Evolutionary conservation across 805 yeast species (phyloP), one percentile per base, ranked within the genome.

Genomic region (Wickerhamomyces ciferrii): DNA sequence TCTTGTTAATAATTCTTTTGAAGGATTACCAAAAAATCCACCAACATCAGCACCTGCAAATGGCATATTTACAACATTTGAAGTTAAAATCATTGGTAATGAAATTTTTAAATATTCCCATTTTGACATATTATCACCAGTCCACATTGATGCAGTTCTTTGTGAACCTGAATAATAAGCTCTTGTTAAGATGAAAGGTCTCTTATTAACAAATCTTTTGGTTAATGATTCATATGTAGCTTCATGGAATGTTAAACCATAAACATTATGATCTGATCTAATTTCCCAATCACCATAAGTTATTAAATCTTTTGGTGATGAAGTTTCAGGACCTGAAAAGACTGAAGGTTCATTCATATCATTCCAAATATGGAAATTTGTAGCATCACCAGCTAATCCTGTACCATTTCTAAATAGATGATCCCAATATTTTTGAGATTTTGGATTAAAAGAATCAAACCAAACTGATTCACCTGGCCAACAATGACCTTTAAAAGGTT

Each of bases 341-440:
- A 94, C 84, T 0, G 97, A 88, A 1, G 98, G 97, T 67, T 94
- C 99, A 66, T 87, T 88, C 99, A 94, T 94, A 63, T 94, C 99
- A 65, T 92, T 94, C 99, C 99, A 94, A 18, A 94, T 69, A 58
- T 84, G 84, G 41, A 89, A 64, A 59, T 94, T 94, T 14, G 76
- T 69, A 10, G 84, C 75, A 39, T 67, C 56, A 1, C 77, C 78
- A 44, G 73, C 69, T 44, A 76, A 70, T 2, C 65, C 58, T 4
- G 71, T 61, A 10, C 82, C 80, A 47, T 72, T 70, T 21, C 60
- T 61, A 57, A 76, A 81, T 42, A 79, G 73, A 2, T 64, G 49
- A 42, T 67, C 68, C 97, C 97, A 91, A 48, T 75, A 73, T 5
- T 62, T 59, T 45, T 68, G 75, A 1, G 90, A 77, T 1, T 65